Conservation (phyloP, 2,329 filamentous ascomycete species). For the Xylaria sp. region DNA sequence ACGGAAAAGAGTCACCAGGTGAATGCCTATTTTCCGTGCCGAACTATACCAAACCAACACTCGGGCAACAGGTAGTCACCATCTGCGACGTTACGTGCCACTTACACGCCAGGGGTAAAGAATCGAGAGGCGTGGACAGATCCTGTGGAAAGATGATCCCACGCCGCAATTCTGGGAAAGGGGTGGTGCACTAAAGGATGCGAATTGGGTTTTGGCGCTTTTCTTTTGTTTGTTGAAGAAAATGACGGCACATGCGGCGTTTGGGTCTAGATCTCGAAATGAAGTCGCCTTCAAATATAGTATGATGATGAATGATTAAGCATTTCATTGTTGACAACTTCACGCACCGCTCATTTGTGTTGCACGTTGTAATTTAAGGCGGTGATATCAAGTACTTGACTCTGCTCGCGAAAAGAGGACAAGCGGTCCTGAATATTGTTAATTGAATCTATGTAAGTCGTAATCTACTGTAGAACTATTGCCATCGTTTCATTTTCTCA, state of each 20-base stretch:
- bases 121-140: conserved; percentile 18
- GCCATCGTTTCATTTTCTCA: not conserved
- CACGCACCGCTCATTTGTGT: not conserved
- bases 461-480: not conserved
- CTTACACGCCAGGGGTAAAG: conserved; percentile 7
- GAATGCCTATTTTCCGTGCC: not conserved
- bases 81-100: conserved; percentile 14
- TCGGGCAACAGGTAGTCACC: not conserved
- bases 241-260: conserved; percentile 19
- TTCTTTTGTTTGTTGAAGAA: not conserved
- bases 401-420: not conserved
- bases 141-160: not conserved
- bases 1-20: not conserved
- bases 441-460: not conserved
- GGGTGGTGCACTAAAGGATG: conserved; percentile 12
- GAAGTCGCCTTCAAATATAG: conserved; percentile 6
- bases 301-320: conserved; percentile 8
- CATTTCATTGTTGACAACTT: not conserved
- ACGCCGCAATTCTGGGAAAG: conserved; percentile 13
- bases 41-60: conserved; percentile 1
- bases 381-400: not conserved
- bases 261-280: conserved; percentile 15
- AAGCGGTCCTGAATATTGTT: not conserved
- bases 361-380: not conserved
- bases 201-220: not conserved